Conservation (phyloP, 441 rosid species). For the Euphorbia celastroides region DNA sequence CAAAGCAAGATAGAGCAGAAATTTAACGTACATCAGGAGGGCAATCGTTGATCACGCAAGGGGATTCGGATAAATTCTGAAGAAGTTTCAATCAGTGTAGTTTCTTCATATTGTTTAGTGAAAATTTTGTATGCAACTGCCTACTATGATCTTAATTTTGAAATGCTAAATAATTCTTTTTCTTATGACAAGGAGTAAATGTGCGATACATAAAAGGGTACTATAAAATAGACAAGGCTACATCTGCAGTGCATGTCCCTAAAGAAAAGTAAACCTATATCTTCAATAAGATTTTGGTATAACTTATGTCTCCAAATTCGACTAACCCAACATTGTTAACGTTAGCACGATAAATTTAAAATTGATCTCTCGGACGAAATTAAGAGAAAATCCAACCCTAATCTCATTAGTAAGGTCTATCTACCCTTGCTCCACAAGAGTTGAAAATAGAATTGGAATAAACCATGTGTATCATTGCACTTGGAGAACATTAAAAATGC, state of each 20-base stretch:
- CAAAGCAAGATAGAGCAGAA: not conserved
- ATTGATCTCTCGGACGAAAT: not conserved
- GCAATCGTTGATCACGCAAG: slow-evolving; percentile 52
- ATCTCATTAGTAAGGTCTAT: not conserved
- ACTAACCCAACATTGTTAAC: too few relatives aligned
- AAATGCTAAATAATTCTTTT: too few relatives aligned
- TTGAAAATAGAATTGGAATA: not conserved
- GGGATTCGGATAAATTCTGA: slow-evolving; percentile 64
- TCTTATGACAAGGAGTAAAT: too few relatives aligned
- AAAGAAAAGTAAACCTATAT: too few relatives aligned
- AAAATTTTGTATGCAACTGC: slow-evolving; percentile 87
- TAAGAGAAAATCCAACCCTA: not conserved
- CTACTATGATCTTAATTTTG: slow-evolving; percentile 64
- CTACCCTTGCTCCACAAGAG: not conserved
- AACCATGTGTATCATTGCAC: not conserved
- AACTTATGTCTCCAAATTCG: too few relatives aligned
- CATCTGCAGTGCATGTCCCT: too few relatives aligned
- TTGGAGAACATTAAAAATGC: not conserved
- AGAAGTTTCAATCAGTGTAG: slow-evolving; percentile 69
- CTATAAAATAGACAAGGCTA: too few relatives aligned
- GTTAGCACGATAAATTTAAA: not conserved
- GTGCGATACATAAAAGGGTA: too few relatives aligned
- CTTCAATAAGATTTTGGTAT: too few relatives aligned
- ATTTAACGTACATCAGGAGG: slow-evolving; percentile 65
- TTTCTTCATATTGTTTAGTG: slow-evolving; percentile 44